A percentile compares a stretch with the other conserved stretches of the same genome.
Evolutionary conservation across 768 basidiomycete genomes (phyloP).

Genomic region (Ramaria rubella): DNA sequence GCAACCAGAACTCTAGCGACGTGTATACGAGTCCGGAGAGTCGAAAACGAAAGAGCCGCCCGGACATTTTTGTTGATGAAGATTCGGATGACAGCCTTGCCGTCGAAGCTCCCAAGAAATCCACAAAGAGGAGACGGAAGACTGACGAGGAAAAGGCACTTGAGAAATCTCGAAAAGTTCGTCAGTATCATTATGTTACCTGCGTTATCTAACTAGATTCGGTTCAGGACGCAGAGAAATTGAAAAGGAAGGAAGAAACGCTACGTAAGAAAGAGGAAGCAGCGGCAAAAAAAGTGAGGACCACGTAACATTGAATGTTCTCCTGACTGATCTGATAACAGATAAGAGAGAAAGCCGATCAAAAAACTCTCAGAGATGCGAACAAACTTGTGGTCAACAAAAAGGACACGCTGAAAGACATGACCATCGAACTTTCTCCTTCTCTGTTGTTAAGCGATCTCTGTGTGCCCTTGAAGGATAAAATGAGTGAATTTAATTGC

Average conservation of each 20-base stretch:
- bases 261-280: background rate
- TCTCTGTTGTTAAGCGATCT: constrained; percentile 1
- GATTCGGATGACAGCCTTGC: background rate
- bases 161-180: constrained; percentile 3
- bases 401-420: constrained; percentile 11
- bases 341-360: background rate
- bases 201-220: background rate
- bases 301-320: background rate
- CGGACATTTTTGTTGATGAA: too few species aligned
- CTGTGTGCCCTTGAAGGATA: constrained; percentile 7
- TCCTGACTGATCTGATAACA: background rate
- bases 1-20: too few species aligned
- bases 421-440: constrained; percentile 12
- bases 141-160: constrained; percentile 7
- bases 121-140: background rate
- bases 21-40: too few species aligned
- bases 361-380: background rate
- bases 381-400: constrained; percentile 16
- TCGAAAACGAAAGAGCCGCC: too few species aligned
- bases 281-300: background rate
- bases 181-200: background rate
- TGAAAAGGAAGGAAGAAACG: background rate
- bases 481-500: background rate
- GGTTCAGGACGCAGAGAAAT: background rate
- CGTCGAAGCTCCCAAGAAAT: background rate